Conservation (phyloP, 768 basidiomycete species). For the Tephrocybe sp. region DNA sequence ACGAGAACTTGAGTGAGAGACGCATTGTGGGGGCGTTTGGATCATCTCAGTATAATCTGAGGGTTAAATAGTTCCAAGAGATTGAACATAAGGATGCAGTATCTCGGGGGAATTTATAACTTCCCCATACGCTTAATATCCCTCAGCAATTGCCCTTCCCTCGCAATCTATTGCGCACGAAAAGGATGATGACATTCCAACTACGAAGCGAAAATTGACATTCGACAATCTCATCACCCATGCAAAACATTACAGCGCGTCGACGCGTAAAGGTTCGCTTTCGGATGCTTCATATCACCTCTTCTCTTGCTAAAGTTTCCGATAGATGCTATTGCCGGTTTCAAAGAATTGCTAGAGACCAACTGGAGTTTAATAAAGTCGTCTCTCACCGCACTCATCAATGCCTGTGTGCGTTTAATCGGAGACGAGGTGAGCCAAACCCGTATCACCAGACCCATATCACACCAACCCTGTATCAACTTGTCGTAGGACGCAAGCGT, state of each 20-base stretch:
- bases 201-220: slow-evolving; percentile 72
- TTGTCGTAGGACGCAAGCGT: slow-evolving; percentile 69
- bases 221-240: slow-evolving; percentile 76
- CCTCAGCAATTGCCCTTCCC: slow-evolving; percentile 83
- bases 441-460: no score
- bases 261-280: slow-evolving; percentile 67
- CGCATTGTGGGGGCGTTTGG: slow-evolving; percentile 8
- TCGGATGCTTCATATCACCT: neutral
- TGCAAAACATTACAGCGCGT: slow-evolving; percentile 79
- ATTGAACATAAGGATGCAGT: neutral
- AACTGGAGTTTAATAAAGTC: slow-evolving; percentile 54
- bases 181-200: slow-evolving; percentile 56
- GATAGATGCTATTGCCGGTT: slow-evolving; percentile 69
- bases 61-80: neutral
- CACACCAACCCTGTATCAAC: slow-evolving; percentile 9
- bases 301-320: neutral
- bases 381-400: slow-evolving; percentile 54
- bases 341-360: slow-evolving; percentile 67
- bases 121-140: neutral
- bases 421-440: slow-evolving; percentile 67
- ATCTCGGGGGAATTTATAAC: slow-evolving; percentile 17
- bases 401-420: slow-evolving; percentile 66
- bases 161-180: slow-evolving; percentile 70
- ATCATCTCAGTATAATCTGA: neutral
- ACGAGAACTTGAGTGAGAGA: neutral